Base-by-base conservation (phyloP, 129 eudicot species). In the Tagetes erecta region DNA sequence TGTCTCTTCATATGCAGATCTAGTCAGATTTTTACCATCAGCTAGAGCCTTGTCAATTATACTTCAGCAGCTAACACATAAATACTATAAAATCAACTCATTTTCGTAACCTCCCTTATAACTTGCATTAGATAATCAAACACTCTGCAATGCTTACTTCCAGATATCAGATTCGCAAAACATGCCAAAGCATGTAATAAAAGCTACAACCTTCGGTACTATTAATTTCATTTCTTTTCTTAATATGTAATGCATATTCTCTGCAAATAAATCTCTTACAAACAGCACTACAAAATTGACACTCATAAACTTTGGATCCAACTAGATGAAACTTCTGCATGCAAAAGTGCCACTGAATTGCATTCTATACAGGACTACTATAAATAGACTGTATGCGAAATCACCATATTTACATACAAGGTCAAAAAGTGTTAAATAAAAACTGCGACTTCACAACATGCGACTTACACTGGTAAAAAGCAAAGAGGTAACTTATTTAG, bases 181-280 rank as follows among this genome's bases (percentile, higher is more conserved):
- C 56, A 63, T 71, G 56, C 73, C 56, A 71, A 63, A 53, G 49
- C 49, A 64, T 78, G 65, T 38, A 64, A 44, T 31, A 41, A 62
- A 71, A 41, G 78, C 68, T 62, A 42, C 82, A 49, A 60, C 73
- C 31, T 46, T 47, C 6, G 30, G 49, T 36, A 35, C 42, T 37
- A 36, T 8, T 74, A 72, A 55, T 73, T 62, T 46, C 20, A 2
- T 74, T 14, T 9, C 13, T 55, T 56, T n/a, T 59, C 57, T 56
- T 58, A 58, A 58, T 44, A 31, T 4, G 45, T 20, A 74, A 47
- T 68, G 62, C 60, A 34, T 47, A 45, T 52, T 55, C 47, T 76
- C 67, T 52, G 45, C 34, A 56, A 31, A 66, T 41, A 53, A n/a
- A 37, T 74, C 46, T 67, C 46, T 53, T 66, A 53, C 49, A 30